phyloP scores from a whole-genome alignment of 2,329 filamentous ascomycete species.

The Talaromyces sp. region DNA sequence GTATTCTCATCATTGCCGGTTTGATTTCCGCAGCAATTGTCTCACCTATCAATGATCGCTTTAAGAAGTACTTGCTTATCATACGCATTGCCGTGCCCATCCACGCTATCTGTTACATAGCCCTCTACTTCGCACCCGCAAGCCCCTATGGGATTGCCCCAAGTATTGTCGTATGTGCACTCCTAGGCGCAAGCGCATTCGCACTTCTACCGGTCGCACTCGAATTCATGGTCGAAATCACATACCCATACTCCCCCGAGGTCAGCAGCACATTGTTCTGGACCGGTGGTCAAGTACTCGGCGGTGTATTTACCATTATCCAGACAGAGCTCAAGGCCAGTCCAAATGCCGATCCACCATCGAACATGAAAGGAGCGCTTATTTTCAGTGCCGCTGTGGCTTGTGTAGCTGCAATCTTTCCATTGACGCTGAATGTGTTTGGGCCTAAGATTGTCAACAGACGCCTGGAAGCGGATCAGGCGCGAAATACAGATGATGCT shows the following conservation, averaged over 20 bases:
- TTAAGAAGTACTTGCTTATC: constrained; percentile 68
- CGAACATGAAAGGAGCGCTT: constrained; percentile 68
- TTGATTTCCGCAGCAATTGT: constrained; percentile 70
- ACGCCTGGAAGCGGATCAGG: constrained; percentile 34
- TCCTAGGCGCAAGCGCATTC: constrained; percentile 77
- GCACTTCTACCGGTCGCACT: constrained; percentile 75
- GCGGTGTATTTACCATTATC: constrained; percentile 76
- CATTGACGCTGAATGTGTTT: constrained; percentile 65
- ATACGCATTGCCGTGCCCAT: constrained; percentile 72
- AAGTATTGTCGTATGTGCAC: constrained; percentile 67
- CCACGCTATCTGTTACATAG: constrained; percentile 66
- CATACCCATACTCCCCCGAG: constrained; percentile 80
- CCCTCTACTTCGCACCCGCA: constrained; percentile 73
- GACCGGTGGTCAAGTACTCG: constrained; percentile 79
- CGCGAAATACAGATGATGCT: background rate
- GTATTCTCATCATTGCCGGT: constrained; percentile 81
- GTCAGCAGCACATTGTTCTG: constrained; percentile 78
- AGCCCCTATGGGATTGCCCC: constrained; percentile 47
- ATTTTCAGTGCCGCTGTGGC: constrained; percentile 74
- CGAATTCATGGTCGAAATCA: constrained; percentile 82
- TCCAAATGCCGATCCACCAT: constrained; percentile 52
- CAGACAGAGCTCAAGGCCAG: constrained; percentile 64
- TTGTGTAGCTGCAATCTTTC: constrained; percentile 59
- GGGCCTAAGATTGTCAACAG: constrained; percentile 47
- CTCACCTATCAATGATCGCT: constrained; percentile 78